Evolutionary conservation across 2,329 filamentous ascomycete genomes (phyloP).

Genomic region (Scytalidium lignicola): DNA sequence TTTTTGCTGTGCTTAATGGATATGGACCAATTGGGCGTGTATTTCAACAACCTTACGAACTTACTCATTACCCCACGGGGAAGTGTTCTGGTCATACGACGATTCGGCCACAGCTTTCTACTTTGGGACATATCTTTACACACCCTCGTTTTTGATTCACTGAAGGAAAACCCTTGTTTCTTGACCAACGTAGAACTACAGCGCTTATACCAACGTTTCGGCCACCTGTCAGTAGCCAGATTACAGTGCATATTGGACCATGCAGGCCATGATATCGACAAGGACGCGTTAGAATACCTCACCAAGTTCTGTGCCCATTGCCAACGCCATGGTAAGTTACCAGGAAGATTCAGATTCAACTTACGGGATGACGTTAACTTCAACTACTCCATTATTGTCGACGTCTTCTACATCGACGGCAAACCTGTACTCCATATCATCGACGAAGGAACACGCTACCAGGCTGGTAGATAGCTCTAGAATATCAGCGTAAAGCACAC

Average conservation of each 20-base stretch:
- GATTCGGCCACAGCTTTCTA: not conserved
- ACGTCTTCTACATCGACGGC: slow-evolving; percentile 5
- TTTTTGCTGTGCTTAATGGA: slow-evolving; percentile 4
- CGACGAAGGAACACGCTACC: slow-evolving; percentile 1
- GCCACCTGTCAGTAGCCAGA: not conserved
- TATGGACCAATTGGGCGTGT: slow-evolving; percentile 4
- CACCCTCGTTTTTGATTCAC: not conserved
- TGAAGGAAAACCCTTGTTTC: not conserved
- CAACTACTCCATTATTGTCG: slow-evolving; percentile 5
- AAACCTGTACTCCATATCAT: slow-evolving; percentile 3
- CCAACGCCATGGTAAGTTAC: not conserved
- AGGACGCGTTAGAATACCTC: not conserved
- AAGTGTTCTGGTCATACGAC: not conserved
- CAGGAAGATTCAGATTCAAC: not conserved
- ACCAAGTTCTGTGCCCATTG: not conserved
- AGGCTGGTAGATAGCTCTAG: not conserved
- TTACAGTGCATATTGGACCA: not conserved
- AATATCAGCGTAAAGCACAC: slow-evolving; percentile 1
- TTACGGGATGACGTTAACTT: not conserved
- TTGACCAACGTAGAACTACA: not conserved
- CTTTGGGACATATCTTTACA: slow-evolving; percentile 1
- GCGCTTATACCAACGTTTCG: not conserved
- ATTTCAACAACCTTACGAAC: slow-evolving; percentile 6
- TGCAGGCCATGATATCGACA: not conserved
- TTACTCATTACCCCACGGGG: not conserved